Evolutionary conservation across 2,329 filamentous ascomycete genomes (phyloP), one percentile per base, ranked within the genome.

Genomic region (Curvularia hawaiiensis): DNA sequence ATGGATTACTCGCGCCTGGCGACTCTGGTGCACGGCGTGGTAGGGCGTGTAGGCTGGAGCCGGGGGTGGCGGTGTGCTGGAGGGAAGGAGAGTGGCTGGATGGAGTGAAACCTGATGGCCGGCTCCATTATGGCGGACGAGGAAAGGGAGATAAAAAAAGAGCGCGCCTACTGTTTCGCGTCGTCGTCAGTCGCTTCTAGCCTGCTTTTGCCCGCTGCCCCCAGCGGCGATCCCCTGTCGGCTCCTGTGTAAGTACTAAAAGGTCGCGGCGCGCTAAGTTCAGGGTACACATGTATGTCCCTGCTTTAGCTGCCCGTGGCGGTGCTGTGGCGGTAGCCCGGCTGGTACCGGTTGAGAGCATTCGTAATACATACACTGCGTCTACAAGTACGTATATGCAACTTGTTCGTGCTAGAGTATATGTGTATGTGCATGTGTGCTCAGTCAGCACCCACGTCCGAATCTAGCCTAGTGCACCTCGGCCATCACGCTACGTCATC

Each of bases 151-250:
- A 47, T 48, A 51, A 47, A 16, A 16, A 16, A 33, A 30, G 20
- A 47, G 26, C 12, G 47, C 55, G 47, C 43, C 50, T 57, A 51
- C 48, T 49, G 43, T 54, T 52, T 49, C 54, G 47, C 51, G 39
- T 56, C 45, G 54, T 60, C 43, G 41, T 47, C 35, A 40, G 12
- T 12, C 51, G 33, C 33, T 16, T 54, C 48, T 60, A 49, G 50
- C 47, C 31, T 39, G 43, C 33, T 35, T 14, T 12, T 10, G 26
- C 39, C 47, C 20, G 57, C 41, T 2, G 16, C 38, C 33, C 55
- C 54, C 43, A 35, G 54, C 38, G 43, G 49, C 51, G 50, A 59
- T 60, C 48, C 12, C 43, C 33, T 38, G 35, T 38, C 35, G 35
- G 35, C 35, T n/a, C 16, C 8, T n/a, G n/a, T 5, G 14, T 28